Conservation (phyloP, 495 filamentous ascomycete species). For the Hyaloscypha hepaticicola region DNA sequence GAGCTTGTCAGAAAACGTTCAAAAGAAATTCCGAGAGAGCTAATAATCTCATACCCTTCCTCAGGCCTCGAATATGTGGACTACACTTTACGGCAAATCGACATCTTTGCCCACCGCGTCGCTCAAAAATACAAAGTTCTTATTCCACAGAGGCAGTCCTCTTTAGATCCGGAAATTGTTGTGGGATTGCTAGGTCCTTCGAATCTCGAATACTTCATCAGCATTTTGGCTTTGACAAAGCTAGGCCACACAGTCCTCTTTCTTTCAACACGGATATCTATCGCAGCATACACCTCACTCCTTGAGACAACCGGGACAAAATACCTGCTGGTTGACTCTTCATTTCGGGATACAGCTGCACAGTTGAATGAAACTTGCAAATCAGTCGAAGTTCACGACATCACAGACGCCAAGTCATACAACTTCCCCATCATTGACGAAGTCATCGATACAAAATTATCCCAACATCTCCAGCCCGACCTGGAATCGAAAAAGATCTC, state of each 20-base stretch:
- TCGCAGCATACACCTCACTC: background rate
- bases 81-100: slow-evolving; percentile 2
- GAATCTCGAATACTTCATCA: background rate
- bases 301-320: background rate
- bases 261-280: background rate
- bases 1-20: slow-evolving; percentile 10
- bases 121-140: slow-evolving; percentile 7
- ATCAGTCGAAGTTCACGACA: background rate
- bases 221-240: background rate
- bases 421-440: background rate
- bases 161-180: slow-evolving; percentile 2
- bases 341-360: background rate
- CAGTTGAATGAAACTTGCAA: background rate
- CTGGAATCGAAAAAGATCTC: background rate
- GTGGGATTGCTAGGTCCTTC: slow-evolving; percentile 48
- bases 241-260: background rate
- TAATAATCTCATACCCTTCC: slow-evolving; percentile 9
- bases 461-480: background rate
- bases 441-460: background rate
- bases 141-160: slow-evolving; percentile 9
- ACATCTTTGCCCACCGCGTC: background rate
- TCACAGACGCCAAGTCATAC: background rate
- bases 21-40: background rate
- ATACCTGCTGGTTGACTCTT: background rate
- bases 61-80: slow-evolving; percentile 8